These are phyloP conservation scores for Gnomoniopsis smithogilvyi DNA, from an alignment of 2,329 filamentous ascomycete species.

Conservation along the genomic window DNA sequence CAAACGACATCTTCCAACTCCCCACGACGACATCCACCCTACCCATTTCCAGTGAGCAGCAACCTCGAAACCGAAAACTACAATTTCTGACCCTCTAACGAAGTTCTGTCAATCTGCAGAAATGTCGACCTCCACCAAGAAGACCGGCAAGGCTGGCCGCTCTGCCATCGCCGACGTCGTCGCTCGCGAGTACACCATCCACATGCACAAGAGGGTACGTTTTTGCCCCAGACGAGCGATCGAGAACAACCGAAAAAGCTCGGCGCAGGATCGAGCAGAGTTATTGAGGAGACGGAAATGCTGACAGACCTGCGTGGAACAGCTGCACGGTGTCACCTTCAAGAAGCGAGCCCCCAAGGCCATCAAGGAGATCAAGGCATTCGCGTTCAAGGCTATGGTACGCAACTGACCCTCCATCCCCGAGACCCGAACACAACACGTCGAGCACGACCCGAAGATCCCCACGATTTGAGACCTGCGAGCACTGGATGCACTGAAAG, in stretches of 20 bases:
- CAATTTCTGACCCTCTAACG: conserved; percentile 24
- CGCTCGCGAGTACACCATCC: conserved; percentile 99
- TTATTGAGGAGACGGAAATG: conserved; percentile 20
- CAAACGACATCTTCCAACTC: conserved; percentile 10
- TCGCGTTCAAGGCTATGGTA: conserved; percentile 96
- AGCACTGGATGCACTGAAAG: neutral
- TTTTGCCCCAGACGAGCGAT: conserved; percentile 22
- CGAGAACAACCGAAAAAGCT: neutral
- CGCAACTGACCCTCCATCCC: conserved; percentile 34
- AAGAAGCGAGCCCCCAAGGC: conserved; percentile 99
- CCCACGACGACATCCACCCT: conserved; percentile 25
- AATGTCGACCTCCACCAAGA: conserved; percentile 66
- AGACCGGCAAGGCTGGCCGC: conserved; percentile 69
- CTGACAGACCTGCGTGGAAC: conserved; percentile 33
- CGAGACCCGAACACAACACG: neutral
- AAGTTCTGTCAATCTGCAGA: conserved; percentile 37
- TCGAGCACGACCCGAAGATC: neutral
- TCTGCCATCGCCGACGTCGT: conserved; percentile 99
- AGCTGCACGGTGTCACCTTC: conserved; percentile 97
- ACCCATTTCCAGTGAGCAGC: conserved; percentile 20
- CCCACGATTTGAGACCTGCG: neutral
- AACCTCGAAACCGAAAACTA: neutral
- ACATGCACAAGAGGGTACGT: conserved; percentile 99
- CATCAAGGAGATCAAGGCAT: conserved; percentile 99
- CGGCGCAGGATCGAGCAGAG: conserved; percentile 29